These are phyloP conservation scores for Podaxis carcinomalis DNA, from an alignment of 768 basidiomycete species.

Conservation along the genomic window DNA sequence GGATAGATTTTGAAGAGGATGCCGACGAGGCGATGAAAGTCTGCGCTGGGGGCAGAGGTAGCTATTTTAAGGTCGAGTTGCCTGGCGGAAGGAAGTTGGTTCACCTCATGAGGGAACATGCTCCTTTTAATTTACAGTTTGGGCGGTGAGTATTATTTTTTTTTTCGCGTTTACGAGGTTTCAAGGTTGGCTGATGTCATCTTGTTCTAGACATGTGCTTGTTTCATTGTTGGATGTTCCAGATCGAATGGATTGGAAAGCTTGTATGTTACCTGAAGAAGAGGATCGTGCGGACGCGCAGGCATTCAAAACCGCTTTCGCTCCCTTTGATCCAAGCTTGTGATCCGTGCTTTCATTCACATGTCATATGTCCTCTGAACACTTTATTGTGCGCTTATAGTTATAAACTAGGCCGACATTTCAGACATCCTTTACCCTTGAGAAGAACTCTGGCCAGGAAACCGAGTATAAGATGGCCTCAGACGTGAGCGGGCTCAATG, in stretches of 20 bases:
- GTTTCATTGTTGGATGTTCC: constrained; percentile 72
- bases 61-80: constrained; percentile 90
- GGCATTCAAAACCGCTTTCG: constrained; percentile 82
- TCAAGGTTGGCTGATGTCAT: constrained; percentile 9
- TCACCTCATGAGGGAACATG: constrained; percentile 74
- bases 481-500: constrained; percentile 19
- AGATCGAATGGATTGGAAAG: constrained; percentile 89
- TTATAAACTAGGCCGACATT: neutral
- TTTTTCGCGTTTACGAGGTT: neutral
- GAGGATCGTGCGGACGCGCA: constrained; percentile 83
- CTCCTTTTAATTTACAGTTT: constrained; percentile 88
- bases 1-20: constrained; percentile 74
- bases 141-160: constrained; percentile 63
- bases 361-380: neutral
- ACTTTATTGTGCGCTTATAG: neutral
- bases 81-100: constrained; percentile 84
- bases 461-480: neutral
- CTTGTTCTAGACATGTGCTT: constrained; percentile 63
- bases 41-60: constrained; percentile 50
- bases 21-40: constrained; percentile 56
- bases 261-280: constrained; percentile 74
- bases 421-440: neutral
- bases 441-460: neutral
- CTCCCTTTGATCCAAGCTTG: constrained; percentile 57
- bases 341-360: neutral